Conservation (phyloP, 2,329 filamentous ascomycete species). For the Blastomyces gilchristii region DNA sequence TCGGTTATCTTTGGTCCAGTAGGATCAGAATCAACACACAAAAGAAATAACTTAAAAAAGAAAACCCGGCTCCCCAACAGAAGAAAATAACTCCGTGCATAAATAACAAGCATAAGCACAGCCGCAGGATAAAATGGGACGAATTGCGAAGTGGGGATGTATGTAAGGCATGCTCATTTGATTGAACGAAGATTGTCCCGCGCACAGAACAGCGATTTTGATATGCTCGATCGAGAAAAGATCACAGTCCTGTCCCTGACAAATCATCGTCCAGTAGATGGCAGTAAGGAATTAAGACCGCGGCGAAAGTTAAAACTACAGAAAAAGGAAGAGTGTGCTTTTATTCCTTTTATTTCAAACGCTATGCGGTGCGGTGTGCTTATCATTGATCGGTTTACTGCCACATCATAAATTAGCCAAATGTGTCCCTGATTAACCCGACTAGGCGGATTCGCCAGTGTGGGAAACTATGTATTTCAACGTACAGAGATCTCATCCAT, state of each 20-base stretch:
- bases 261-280: neutral
- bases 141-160: neutral
- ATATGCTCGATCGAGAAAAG: neutral
- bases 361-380: neutral
- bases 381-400: neutral
- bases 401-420: neutral
- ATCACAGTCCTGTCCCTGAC: neutral
- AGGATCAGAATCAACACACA: neutral
- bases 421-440: neutral
- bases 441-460: neutral
- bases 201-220: neutral
- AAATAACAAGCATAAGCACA: neutral
- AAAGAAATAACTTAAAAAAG: neutral
- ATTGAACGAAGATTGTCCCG: neutral
- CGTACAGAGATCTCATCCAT: slow-evolving; percentile 50
- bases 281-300: neutral
- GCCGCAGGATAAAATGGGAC: neutral
- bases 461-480: slow-evolving; percentile 4
- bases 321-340: neutral
- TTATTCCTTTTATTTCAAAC: neutral
- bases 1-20: neutral
- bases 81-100: neutral
- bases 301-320: neutral
- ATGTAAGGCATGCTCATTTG: neutral
- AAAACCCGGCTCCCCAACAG: neutral